A percentile compares a stretch with the other conserved stretches of the same genome.
Evolutionary conservation across 2,329 filamentous ascomycete genomes (phyloP).

Genomic region (Epichloe typhina): DNA sequence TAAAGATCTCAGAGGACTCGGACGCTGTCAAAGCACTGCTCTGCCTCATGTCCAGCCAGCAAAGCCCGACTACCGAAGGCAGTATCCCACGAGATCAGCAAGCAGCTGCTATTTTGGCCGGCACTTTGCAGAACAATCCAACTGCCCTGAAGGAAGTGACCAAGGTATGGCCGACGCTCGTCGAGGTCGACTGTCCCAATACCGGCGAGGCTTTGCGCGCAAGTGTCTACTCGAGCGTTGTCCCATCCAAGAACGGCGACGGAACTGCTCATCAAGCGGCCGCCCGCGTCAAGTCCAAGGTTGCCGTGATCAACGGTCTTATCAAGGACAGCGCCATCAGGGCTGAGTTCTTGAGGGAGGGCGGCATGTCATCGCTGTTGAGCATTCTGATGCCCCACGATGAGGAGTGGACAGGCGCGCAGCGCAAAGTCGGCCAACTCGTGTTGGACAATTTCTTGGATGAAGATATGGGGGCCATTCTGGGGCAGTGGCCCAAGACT

Average conservation of each 20-base stretch:
- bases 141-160: constrained; percentile 41
- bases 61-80: constrained; percentile 13
- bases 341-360: constrained; percentile 38
- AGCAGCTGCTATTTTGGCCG: constrained; percentile 44
- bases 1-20: constrained; percentile 45
- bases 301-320: constrained; percentile 42
- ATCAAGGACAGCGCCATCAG: constrained; percentile 40
- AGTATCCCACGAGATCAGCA: constrained; percentile 30
- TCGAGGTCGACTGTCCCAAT: constrained; percentile 24
- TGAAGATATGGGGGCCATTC: constrained; percentile 44
- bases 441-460: constrained; percentile 56
- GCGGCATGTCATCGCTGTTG: constrained; percentile 41
- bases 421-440: constrained; percentile 42
- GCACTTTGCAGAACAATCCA: constrained; percentile 52
- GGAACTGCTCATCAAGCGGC: constrained; percentile 13
- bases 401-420: constrained; percentile 35
- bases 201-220: constrained; percentile 19
- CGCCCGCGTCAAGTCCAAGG: constrained; percentile 23
- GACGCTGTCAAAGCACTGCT: constrained; percentile 41
- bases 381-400: constrained; percentile 35
- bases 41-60: constrained; percentile 33
- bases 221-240: constrained; percentile 28
- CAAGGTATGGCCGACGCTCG: constrained; percentile 31
- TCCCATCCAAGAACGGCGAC: constrained; percentile 16
- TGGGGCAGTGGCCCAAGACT: constrained; percentile 41